Conservation (phyloP, 306 rosid genomes). For the Quillaja saponaria region DNA sequence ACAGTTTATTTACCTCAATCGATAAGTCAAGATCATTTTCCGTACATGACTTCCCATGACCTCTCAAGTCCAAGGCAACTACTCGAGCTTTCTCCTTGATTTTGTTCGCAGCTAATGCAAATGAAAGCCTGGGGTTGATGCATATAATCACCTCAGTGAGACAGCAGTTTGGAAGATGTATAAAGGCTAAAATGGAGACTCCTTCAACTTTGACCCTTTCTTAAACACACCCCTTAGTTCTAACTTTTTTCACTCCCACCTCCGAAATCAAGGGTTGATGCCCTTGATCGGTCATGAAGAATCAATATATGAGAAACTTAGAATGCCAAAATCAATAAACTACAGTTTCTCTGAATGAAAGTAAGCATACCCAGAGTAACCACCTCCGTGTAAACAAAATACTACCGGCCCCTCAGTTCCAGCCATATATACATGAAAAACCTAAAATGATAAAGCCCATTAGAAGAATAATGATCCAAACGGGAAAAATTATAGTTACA, state of each 20-base stretch:
- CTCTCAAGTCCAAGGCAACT: conserved; percentile 92
- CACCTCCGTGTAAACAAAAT: conserved; percentile 94
- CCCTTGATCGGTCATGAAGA: too few species aligned
- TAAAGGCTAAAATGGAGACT: too few species aligned
- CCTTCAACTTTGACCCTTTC: too few species aligned
- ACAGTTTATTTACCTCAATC: conserved; percentile 56
- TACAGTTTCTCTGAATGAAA: too few species aligned
- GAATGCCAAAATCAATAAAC: too few species aligned
- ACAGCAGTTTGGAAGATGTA: conserved; percentile 18
- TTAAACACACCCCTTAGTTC: too few species aligned
- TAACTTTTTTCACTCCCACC: too few species aligned
- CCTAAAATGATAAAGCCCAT: conserved; percentile 47
- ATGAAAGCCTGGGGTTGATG: conserved; percentile 69
- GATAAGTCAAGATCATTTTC: conserved; percentile 84
- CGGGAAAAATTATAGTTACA: neutral
- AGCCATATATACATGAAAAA: conserved; percentile 87
- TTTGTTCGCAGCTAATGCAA: conserved; percentile 67
- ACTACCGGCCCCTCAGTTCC: conserved; percentile 97
- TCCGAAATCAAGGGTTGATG: too few species aligned
- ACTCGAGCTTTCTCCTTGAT: conserved; percentile 87
- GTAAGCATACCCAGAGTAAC: conserved; percentile 78
- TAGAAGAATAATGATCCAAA: conserved; percentile 11
- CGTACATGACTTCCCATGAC: conserved; percentile 82
- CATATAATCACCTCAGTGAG: conserved; percentile 28
- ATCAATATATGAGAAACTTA: too few species aligned